Percentiles rank a stretch among this genome's conserved stretches.
Evolutionary conservation across 1,284 basidiomycete genomes (phyloP).

Genomic region (Naganishia liquefaciens): DNA sequence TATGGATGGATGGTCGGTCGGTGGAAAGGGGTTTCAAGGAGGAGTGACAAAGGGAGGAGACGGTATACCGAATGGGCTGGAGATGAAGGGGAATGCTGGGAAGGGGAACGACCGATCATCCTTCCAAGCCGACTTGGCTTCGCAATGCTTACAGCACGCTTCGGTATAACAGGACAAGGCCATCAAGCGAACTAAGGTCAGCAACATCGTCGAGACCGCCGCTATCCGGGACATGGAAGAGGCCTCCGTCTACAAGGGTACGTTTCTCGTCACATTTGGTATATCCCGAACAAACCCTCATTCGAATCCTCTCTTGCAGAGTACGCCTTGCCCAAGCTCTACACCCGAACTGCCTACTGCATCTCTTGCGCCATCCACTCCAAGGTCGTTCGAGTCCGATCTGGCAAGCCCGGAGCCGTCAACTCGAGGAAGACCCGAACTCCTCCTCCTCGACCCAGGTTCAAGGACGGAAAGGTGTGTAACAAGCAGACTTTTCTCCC

Average conservation of each 20-base stretch:
- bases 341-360: conserved; percentile 99
- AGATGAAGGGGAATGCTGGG: neutral
- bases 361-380: conserved; percentile 99
- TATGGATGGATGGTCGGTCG: conserved; percentile 4
- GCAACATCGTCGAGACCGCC: conserved; percentile 99
- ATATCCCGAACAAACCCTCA: neutral
- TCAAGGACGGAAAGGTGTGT: conserved; percentile 88
- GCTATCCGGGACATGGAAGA: conserved; percentile 97
- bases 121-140: conserved; percentile 19
- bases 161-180: conserved; percentile 78
- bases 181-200: conserved; percentile 99
- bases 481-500: neutral
- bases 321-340: conserved; percentile 96
- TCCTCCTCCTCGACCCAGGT: conserved; percentile 91
- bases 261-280: conserved; percentile 47
- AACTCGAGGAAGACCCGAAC: conserved; percentile 84
- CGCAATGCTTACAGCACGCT: too few relatives aligned
- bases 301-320: conserved; percentile 60
- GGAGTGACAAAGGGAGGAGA: conserved; percentile 3
- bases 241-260: conserved; percentile 89
- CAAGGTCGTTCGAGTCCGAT: conserved; percentile 95
- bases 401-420: conserved; percentile 69
- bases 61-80: neutral
- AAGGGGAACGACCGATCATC: conserved; percentile 28
- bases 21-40: neutral